Conservation (phyloP, 257 asterid genomes). For the Jasminum sambac region DNA sequence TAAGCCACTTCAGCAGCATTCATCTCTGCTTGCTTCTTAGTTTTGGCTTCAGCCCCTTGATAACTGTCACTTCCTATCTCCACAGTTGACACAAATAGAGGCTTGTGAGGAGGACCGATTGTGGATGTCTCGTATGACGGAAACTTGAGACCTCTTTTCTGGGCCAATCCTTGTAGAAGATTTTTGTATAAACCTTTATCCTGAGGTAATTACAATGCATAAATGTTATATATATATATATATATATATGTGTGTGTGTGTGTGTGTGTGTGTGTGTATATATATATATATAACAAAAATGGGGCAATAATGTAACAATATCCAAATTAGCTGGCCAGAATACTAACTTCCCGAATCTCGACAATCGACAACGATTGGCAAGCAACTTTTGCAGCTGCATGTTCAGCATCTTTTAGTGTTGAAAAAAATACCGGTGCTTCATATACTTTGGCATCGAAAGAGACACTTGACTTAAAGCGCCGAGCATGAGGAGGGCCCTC, state of each 20-base stretch:
- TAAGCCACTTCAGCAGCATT: slow-evolving; percentile 75
- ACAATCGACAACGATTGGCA: slow-evolving; percentile 48
- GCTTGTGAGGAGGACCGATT: slow-evolving; percentile 50
- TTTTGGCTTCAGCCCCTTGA: slow-evolving; percentile 59
- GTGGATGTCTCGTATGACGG: slow-evolving; percentile 53
- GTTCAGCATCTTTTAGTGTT: slow-evolving; percentile 79
- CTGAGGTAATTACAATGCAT: slow-evolving; percentile 35
- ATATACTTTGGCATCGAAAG: slow-evolving; percentile 45
- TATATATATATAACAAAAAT: too few species aligned
- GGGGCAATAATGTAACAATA: slow-evolving; percentile 15
- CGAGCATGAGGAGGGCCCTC: slow-evolving; percentile 80
- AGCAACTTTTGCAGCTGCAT: slow-evolving; percentile 82
- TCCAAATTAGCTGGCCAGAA: slow-evolving; percentile 1
- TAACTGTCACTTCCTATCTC: slow-evolving; percentile 47
- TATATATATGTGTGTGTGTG: too few species aligned
- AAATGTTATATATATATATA: not conserved
- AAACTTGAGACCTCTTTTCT: slow-evolving; percentile 44
- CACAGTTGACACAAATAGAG: slow-evolving; percentile 53
- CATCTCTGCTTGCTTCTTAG: slow-evolving; percentile 82
- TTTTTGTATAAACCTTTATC: slow-evolving; percentile 63
- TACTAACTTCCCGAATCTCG: slow-evolving; percentile 61
- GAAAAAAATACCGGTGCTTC: slow-evolving; percentile 48
- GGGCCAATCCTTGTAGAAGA: slow-evolving; percentile 66
- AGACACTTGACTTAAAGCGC: slow-evolving; percentile 59
- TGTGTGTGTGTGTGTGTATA: too few species aligned